Percentiles rank a stretch among this genome's conserved stretches.
Conservation (phyloP, 306 rosid genomes). For the Cucumis cinereus region DNA sequence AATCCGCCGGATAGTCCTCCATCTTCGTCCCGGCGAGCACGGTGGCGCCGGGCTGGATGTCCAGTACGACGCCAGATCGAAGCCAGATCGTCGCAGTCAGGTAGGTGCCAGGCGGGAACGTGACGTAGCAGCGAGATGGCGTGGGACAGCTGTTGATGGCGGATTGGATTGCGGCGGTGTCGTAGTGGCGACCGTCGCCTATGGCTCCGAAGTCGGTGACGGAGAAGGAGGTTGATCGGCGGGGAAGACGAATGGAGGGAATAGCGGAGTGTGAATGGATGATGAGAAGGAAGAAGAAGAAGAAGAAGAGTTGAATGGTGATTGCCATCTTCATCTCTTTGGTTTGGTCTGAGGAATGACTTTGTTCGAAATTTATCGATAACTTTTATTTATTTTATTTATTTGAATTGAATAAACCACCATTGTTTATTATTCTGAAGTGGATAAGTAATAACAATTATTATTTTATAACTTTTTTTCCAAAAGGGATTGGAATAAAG, state of each 20-base stretch:
- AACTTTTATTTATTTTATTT: neutral
- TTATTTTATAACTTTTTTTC: too few species aligned
- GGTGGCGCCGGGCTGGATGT: slow-evolving; percentile 47
- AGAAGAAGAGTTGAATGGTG: neutral
- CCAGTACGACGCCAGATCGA: slow-evolving; percentile 57
- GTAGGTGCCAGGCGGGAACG: slow-evolving; percentile 60
- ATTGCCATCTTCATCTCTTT: neutral
- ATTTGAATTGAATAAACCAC: too few species aligned
- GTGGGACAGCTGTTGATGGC: slow-evolving; percentile 55
- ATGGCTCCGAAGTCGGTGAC: slow-evolving; percentile 66
- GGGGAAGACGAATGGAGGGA: slow-evolving; percentile 3
- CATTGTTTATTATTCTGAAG: too few species aligned
- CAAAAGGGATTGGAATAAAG: too few species aligned
- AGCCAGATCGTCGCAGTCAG: slow-evolving; percentile 68
- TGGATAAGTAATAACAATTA: too few species aligned
- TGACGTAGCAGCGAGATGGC: slow-evolving; percentile 33
- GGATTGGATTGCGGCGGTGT: slow-evolving; percentile 66
- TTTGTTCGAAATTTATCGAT: neutral
- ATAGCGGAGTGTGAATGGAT: slow-evolving; percentile 22
- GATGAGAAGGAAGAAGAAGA: neutral
- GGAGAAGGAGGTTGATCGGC: slow-evolving; percentile 19
- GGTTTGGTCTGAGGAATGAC: too few species aligned
- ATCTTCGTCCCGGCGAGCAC: slow-evolving; percentile 47
- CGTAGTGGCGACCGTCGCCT: slow-evolving; percentile 66
- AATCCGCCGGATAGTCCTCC: slow-evolving; percentile 53